A percentile compares a stretch with the other conserved stretches of the same genome.
These are phyloP conservation scores for Epichloe bromicola DNA, from an alignment of 2,329 filamentous ascomycete genomes.

Conservation along the genomic window DNA sequence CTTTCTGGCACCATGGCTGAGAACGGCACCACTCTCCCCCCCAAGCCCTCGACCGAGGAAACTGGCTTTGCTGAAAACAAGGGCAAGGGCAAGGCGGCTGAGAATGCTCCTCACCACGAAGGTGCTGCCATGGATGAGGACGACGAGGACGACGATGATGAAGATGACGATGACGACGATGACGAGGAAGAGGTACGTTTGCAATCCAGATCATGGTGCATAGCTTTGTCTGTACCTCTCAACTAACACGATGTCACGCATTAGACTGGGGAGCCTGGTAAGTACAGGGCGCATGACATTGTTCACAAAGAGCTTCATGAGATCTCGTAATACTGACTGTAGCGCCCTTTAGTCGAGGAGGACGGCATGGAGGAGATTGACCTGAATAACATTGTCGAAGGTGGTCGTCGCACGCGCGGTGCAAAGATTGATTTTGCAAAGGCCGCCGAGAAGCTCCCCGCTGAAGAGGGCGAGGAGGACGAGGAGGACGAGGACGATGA, in stretches of 20 bases:
- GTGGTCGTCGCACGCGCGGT: conserved; percentile 75
- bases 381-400: conserved; percentile 69
- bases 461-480: conserved; percentile 43
- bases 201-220: neutral
- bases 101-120: conserved; percentile 40
- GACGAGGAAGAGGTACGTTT: conserved; percentile 18
- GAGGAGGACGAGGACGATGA: conserved; percentile 70
- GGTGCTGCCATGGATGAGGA: conserved; percentile 54
- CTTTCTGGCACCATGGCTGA: conserved; percentile 26
- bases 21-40: conserved; percentile 36
- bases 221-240: neutral
- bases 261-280: conserved; percentile 19
- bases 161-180: conserved; percentile 24
- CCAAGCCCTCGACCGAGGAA: conserved; percentile 28
- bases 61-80: conserved; percentile 44
- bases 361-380: conserved; percentile 90
- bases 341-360: conserved; percentile 34
- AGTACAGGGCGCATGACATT: conserved; percentile 3
- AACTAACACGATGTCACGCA: conserved; percentile 12
- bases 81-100: conserved; percentile 73
- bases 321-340: neutral
- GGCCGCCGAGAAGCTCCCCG: conserved; percentile 66
- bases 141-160: conserved; percentile 58
- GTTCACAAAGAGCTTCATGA: neutral
- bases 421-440: conserved; percentile 88